phyloP scores from a whole-genome alignment of 73 alveolate species.

The Tetrahymena borealis region DNA sequence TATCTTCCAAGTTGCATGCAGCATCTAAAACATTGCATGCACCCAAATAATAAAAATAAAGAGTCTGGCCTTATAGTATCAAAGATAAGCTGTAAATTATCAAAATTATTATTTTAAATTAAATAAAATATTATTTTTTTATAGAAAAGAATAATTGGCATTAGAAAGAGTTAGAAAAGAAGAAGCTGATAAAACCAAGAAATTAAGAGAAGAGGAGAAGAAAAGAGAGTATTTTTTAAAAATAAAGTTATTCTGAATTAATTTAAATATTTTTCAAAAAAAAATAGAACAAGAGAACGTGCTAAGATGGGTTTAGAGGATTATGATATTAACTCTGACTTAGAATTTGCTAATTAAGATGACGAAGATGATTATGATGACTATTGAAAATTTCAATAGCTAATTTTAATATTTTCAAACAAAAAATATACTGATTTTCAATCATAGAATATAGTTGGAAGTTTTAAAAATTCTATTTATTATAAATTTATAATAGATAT shows the following conservation, averaged over 20 bases:
- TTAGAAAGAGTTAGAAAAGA: slow-evolving; percentile 30
- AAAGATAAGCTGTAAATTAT: slow-evolving; percentile 4
- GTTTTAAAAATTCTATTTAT: no score
- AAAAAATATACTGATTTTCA: no score
- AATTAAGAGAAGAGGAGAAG: slow-evolving; percentile 29
- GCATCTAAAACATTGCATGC: not conserved
- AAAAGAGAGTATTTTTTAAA: slow-evolving; percentile 24
- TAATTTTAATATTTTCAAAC: not conserved
- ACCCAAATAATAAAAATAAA: not conserved
- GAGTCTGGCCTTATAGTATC: slow-evolving; percentile 12
- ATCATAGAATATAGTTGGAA: no score
- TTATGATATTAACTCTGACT: slow-evolving; percentile 36
- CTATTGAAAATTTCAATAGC: slow-evolving; percentile 7
- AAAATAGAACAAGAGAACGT: slow-evolving; percentile 30
- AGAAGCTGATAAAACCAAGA: slow-evolving; percentile 13
- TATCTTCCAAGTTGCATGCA: not conserved
- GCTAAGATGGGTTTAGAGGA: slow-evolving; percentile 35
- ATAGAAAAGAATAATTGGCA: slow-evolving; percentile 14
- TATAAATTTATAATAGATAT: no score
- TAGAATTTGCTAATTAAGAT: slow-evolving; percentile 23
- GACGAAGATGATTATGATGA: slow-evolving; percentile 35
- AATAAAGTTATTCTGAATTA: not conserved
- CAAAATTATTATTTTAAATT: not conserved
- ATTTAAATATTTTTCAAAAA: not conserved
- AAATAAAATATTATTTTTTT: not conserved